These are phyloP conservation scores for Discostella stelligeroides DNA, from an alignment of 108 stramenopile species.

Conservation along the genomic window DNA sequence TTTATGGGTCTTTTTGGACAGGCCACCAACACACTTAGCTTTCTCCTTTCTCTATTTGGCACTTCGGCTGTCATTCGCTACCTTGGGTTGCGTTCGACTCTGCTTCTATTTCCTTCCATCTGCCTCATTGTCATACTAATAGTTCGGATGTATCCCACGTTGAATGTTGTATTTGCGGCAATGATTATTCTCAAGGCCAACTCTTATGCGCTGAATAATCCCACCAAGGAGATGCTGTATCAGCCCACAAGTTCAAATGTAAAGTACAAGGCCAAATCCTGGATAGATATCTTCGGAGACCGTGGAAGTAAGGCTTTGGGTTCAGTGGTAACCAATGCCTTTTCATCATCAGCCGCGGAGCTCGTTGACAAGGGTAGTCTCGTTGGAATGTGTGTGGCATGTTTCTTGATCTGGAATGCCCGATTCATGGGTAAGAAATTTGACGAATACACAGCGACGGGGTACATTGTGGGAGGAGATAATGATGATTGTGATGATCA, in stretches of 20 bases:
- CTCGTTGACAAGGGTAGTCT: constrained; percentile 90
- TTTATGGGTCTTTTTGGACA: constrained; percentile 98
- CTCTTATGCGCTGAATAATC: constrained; percentile 96
- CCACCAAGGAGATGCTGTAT: constrained; percentile 97
- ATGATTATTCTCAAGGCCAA: constrained; percentile 97
- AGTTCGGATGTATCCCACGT: constrained; percentile 81
- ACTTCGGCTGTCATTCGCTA: constrained; percentile 95
- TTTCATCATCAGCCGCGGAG: constrained; percentile 73
- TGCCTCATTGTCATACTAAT: constrained; percentile 82
- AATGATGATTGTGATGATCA: constrained; percentile 51
- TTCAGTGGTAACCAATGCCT: constrained; percentile 94
- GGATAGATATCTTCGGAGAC: constrained; percentile 98
- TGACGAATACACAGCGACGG: constrained; percentile 90
- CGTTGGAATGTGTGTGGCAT: constrained; percentile 87
- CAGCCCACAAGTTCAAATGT: constrained; percentile 93
- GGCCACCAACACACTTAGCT: constrained; percentile 92
- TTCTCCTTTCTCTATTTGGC: constrained; percentile 91
- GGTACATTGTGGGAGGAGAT: constrained; percentile 87
- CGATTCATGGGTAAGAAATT: constrained; percentile 91
- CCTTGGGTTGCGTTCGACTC: constrained; percentile 86
- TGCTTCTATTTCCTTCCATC: constrained; percentile 92
- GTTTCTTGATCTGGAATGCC: constrained; percentile 96
- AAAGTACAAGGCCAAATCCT: constrained; percentile 96
- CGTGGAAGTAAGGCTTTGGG: constrained; percentile 95
- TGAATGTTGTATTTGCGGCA: constrained; percentile 93